These are phyloP conservation scores for Phytophthora megakarya DNA, from an alignment of 352 stramenopile species.

Conservation along the genomic window DNA sequence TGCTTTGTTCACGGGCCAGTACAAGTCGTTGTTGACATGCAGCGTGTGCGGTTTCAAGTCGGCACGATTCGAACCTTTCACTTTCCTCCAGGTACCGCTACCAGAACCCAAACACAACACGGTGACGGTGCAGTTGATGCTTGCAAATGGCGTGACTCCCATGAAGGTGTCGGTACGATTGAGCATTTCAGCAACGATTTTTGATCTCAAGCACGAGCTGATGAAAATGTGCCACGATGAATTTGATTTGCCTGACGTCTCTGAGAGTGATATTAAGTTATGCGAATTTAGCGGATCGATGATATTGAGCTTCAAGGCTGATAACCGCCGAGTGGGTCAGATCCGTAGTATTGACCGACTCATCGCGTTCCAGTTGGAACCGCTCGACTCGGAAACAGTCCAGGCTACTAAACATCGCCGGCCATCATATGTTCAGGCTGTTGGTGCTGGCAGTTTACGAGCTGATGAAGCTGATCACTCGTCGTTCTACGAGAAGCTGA, in stretches of 20 bases:
- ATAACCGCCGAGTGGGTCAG: constrained; percentile 81
- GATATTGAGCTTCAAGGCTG: constrained; percentile 89
- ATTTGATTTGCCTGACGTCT: constrained; percentile 65
- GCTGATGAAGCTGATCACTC: constrained; percentile 51
- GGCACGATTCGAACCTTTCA: constrained; percentile 94
- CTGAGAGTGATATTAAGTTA: constrained; percentile 83
- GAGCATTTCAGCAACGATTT: constrained; percentile 82
- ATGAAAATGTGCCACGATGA: constrained; percentile 81
- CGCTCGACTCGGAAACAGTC: constrained; percentile 67
- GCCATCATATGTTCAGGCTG: constrained; percentile 67
- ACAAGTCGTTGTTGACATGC: constrained; percentile 97
- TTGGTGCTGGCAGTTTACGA: constrained; percentile 31
- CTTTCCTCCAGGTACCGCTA: constrained; percentile 85
- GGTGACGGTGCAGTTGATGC: constrained; percentile 79
- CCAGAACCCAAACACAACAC: constrained; percentile 88
- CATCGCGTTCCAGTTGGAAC: constrained; percentile 86
- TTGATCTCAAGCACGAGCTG: constrained; percentile 86
- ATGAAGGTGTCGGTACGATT: constrained; percentile 84
- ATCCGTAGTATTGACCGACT: constrained; percentile 88
- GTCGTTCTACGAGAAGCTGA: constrained; percentile 61
- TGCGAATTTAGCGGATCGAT: constrained; percentile 87
- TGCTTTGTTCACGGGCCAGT: constrained; percentile 99
- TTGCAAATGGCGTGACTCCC: constrained; percentile 71
- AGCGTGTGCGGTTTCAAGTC: constrained; percentile 95
- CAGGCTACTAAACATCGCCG: constrained; percentile 75